Evolutionary conservation across 2,329 filamentous ascomycete species (phyloP).

Genomic region (Tolypocladium cylindrosporum): DNA sequence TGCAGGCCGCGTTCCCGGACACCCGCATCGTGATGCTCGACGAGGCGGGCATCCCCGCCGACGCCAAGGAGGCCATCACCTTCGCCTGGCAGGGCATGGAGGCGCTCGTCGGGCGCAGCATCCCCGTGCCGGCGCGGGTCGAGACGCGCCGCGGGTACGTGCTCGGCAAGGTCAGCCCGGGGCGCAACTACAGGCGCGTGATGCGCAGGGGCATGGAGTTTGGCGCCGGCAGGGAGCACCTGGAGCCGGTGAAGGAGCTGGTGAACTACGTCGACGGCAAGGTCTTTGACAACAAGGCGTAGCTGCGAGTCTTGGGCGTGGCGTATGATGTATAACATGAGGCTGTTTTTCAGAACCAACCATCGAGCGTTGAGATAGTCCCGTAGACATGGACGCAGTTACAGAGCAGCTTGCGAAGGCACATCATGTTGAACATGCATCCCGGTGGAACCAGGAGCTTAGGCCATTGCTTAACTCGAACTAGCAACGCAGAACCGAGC

Average conservation of each 20-base stretch:
- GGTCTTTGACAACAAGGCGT: conserved; percentile 32
- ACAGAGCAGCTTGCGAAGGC: too few relatives aligned
- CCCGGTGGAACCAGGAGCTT: neutral
- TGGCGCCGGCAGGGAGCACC: conserved; percentile 29
- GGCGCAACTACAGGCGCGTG: conserved; percentile 42
- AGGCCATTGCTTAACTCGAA: neutral
- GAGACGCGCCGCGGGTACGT: conserved; percentile 41
- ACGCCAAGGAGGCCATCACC: conserved; percentile 44
- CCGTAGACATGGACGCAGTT: neutral
- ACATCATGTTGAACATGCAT: too few relatives aligned
- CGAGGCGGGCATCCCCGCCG: conserved; percentile 44
- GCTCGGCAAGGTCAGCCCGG: conserved; percentile 44
- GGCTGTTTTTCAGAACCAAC: too few relatives aligned
- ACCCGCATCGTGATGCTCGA: conserved; percentile 44
- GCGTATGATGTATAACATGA: neutral
- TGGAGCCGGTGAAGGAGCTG: conserved; percentile 38
- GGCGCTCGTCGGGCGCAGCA: conserved; percentile 42
- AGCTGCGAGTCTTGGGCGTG: too few relatives aligned
- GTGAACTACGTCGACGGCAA: conserved; percentile 38
- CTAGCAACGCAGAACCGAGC: neutral
- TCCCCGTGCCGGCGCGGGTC: conserved; percentile 41
- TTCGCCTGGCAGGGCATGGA: conserved; percentile 55
- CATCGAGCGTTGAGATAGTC: neutral
- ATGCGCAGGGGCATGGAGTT: conserved; percentile 42
- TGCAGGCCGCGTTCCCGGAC: conserved; percentile 37